Conservation (phyloP, 2,329 filamentous ascomycete species). For the Colletotrichum tamarilloi region DNA sequence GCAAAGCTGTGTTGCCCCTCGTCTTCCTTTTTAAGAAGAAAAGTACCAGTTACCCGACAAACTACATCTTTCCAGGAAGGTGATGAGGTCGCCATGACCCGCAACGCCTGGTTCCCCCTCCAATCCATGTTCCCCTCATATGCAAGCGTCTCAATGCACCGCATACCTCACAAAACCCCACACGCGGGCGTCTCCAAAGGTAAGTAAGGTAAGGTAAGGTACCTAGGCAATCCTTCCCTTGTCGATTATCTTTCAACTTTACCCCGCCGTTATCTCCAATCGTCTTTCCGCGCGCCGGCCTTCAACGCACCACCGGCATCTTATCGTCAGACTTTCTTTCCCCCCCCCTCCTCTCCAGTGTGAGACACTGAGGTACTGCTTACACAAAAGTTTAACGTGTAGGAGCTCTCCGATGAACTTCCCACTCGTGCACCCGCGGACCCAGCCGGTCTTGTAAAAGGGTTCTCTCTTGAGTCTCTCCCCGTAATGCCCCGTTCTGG, state of each 20-base stretch:
- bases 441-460: neutral
- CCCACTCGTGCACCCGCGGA: conserved; percentile 11
- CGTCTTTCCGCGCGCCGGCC: neutral
- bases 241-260: conserved; percentile 28
- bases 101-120: neutral
- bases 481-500: neutral
- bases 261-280: conserved; percentile 35
- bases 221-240: conserved; percentile 6
- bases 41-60: conserved; percentile 25
- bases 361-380: neutral
- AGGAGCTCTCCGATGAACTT: conserved; percentile 26
- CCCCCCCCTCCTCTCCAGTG: conserved; percentile 1
- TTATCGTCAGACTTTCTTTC: conserved; percentile 15
- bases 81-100: conserved; percentile 32
- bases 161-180: conserved; percentile 18
- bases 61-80: conserved; percentile 34
- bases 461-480: neutral
- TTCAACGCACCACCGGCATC: neutral
- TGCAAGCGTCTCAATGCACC: neutral
- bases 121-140: conserved; percentile 23
- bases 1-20: neutral
- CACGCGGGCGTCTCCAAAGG: conserved; percentile 24
- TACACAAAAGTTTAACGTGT: conserved; percentile 29
- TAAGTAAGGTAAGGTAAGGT: neutral
- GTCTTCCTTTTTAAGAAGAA: neutral